Conservation (phyloP, 192 early-diverging fungal genomes). For the Backusella mclennaniae region DNA sequence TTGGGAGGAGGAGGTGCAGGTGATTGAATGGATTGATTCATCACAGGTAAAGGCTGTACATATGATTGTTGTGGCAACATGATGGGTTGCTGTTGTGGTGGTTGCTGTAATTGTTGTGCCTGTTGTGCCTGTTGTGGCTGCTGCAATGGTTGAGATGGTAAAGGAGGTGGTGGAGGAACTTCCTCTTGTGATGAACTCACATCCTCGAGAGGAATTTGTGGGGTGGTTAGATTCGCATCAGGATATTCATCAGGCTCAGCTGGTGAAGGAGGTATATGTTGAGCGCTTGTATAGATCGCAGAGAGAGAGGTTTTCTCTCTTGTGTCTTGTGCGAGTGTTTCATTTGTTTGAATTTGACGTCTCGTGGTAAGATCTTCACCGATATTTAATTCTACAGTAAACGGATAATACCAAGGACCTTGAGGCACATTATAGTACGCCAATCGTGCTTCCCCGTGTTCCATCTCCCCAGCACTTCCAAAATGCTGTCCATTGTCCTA, state of each 20-base stretch:
- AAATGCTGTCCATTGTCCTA: background rate
- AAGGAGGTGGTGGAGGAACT: background rate
- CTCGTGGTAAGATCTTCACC: background rate
- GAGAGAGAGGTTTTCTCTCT: conserved; percentile 10
- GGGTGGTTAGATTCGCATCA: background rate
- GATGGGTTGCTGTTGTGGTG: no score
- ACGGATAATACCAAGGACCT: conserved; percentile 9
- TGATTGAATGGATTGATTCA: background rate
- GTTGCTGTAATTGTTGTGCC: background rate
- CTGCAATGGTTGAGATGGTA: background rate
- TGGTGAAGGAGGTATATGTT: conserved; percentile 27
- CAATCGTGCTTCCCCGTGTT: background rate
- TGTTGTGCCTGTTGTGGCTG: background rate
- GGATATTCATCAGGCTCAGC: conserved; percentile 17
- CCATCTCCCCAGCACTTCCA: background rate
- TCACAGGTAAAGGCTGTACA: background rate
- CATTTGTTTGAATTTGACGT: background rate
- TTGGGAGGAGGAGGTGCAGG: background rate
- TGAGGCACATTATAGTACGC: background rate
- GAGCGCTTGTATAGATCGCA: conserved; percentile 19
- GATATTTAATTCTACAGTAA: background rate
- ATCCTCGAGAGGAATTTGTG: background rate
- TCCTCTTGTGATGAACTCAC: background rate
- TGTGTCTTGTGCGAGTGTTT: background rate
- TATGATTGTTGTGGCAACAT: background rate